Conservation (phyloP, 805 yeast species). For the Kluyveromyces lactis region DNA sequence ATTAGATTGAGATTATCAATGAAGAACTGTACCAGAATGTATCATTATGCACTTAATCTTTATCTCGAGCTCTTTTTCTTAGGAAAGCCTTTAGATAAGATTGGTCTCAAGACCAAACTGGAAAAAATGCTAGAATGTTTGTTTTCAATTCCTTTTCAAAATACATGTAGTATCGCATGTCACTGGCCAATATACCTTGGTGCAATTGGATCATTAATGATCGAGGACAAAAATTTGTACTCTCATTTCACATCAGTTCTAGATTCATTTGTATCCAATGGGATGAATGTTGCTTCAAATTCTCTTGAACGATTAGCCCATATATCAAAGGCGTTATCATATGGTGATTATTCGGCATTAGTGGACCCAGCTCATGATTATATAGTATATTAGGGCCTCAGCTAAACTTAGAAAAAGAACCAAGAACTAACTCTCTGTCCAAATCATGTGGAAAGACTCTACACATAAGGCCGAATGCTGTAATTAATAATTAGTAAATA, state of each 20-base stretch:
- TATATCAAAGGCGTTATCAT: constrained; percentile 3
- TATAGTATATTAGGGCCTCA: constrained; percentile 3
- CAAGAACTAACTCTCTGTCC: too few species aligned
- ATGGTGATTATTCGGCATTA: background rate
- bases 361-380: constrained; percentile 4
- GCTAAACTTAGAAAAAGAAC: too few species aligned
- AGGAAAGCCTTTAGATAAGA: background rate
- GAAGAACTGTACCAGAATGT: constrained; percentile 6
- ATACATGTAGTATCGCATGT: constrained; percentile 2
- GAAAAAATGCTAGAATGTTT: constrained; percentile 8
- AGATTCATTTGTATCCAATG: constrained; percentile 4
- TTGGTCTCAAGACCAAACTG: background rate
- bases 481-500: background rate
- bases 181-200: constrained; percentile 9
- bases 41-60: constrained; percentile 2
- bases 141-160: constrained; percentile 7
- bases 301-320: constrained; percentile 5
- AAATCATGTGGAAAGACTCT: too few species aligned
- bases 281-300: constrained; percentile 5
- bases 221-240: constrained; percentile 4
- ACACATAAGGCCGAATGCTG: too few species aligned
- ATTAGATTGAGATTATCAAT: constrained; percentile 7
- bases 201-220: constrained; percentile 5
- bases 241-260: constrained; percentile 5
- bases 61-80: constrained; percentile 8